These are phyloP conservation scores for Naegleria fowleri DNA, from an alignment of 208 protist genomes.

Conservation along the genomic window DNA sequence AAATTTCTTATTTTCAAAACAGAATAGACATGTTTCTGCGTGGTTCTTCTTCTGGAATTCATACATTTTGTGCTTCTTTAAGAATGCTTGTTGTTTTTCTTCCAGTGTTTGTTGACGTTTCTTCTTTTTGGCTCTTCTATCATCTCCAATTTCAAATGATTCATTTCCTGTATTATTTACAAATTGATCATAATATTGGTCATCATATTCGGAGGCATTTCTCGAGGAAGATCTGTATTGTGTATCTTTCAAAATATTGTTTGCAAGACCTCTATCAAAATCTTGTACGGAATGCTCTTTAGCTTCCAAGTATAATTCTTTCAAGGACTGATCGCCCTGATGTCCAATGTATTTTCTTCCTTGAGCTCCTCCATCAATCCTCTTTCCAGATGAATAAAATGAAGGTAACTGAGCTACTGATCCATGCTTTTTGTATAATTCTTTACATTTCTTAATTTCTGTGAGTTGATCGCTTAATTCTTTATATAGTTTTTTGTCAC, in stretches of 20 bases:
- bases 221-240: neutral
- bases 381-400: neutral
- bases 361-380: neutral
- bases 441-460: neutral
- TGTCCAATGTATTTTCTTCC: neutral
- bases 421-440: neutral
- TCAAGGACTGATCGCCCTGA: neutral
- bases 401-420: neutral
- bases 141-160: neutral
- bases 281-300: slow-evolving; percentile 19
- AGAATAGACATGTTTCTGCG: neutral
- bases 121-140: neutral
- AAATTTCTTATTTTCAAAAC: neutral
- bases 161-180: neutral
- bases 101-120: neutral
- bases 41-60: slow-evolving; percentile 1
- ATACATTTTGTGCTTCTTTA: neutral
- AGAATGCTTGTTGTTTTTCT: neutral
- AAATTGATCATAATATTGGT: neutral
- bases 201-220: neutral
- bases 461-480: neutral
- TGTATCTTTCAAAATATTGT: neutral
- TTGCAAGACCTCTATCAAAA: neutral
- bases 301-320: neutral
- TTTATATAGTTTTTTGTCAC: neutral